Percentiles rank a stretch among this genome's conserved stretches.
Evolutionary conservation across 257 asterid genomes (phyloP).

Genomic region (Ilex aquifolium): DNA sequence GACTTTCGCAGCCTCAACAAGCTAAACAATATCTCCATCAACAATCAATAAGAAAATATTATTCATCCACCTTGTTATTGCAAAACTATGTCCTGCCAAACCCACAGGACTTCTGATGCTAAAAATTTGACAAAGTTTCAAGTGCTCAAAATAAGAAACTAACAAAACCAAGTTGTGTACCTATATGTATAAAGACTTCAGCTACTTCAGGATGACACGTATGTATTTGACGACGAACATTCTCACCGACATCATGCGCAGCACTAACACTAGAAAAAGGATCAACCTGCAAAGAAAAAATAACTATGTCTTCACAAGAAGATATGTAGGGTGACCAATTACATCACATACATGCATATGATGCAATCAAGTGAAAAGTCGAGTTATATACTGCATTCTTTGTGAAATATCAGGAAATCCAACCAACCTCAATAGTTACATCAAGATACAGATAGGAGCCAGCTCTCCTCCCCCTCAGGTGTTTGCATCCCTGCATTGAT

Average conservation of each 20-base stretch:
- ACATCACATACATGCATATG: too few relatives aligned
- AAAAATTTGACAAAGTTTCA: neutral
- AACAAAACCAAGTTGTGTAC: conserved; percentile 23
- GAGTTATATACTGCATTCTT: too few relatives aligned
- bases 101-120: too few relatives aligned
- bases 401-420: conserved; percentile 1
- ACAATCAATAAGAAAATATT: too few relatives aligned
- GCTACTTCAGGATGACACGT: conserved; percentile 73
- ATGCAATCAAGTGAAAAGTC: neutral
- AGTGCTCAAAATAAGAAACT: neutral
- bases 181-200: conserved; percentile 91
- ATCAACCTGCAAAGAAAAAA: conserved; percentile 53
- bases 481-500: conserved; percentile 69
- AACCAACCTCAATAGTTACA: conserved; percentile 73
- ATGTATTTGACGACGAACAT: conserved; percentile 67
- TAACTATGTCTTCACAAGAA: conserved; percentile 10
- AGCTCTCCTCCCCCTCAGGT: conserved; percentile 90
- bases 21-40: too few relatives aligned
- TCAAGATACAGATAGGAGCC: conserved; percentile 91
- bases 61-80: too few relatives aligned
- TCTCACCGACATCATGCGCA: conserved; percentile 85
- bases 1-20: too few relatives aligned
- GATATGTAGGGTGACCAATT: neutral
- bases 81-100: too few relatives aligned
- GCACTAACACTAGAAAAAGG: conserved; percentile 95